phyloP scores from a whole-genome alignment of 768 basidiomycete species.

The Boletellus ananas region DNA sequence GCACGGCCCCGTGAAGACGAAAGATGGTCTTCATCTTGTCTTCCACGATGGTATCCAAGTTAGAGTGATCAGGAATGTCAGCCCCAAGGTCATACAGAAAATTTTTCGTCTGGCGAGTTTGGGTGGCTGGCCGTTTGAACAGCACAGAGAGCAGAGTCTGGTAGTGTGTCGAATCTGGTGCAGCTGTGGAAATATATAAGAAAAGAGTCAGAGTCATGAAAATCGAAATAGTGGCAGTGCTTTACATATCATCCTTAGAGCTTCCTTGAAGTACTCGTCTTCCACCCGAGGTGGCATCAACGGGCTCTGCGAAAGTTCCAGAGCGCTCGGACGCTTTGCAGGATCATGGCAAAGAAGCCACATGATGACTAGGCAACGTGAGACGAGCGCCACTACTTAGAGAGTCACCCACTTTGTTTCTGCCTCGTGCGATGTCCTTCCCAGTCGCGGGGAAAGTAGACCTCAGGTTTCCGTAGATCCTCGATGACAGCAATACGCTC shows the following conservation, averaged over 20 bases:
- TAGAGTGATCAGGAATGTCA: slow-evolving; percentile 64
- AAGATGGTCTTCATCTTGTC: slow-evolving; percentile 77
- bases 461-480: slow-evolving; percentile 64
- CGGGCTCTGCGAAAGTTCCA: slow-evolving; percentile 78
- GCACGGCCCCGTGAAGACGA: slow-evolving; percentile 84
- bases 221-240: slow-evolving; percentile 15
- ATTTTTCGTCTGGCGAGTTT: slow-evolving; percentile 56
- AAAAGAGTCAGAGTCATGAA: not conserved
- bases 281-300: slow-evolving; percentile 74
- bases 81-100: slow-evolving; percentile 73
- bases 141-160: slow-evolving; percentile 73
- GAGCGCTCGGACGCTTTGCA: slow-evolving; percentile 68
- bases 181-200: slow-evolving; percentile 40
- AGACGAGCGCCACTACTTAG: not conserved
- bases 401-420: slow-evolving; percentile 57
- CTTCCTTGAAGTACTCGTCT: slow-evolving; percentile 83
- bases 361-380: slow-evolving; percentile 57
- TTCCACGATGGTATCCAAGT: slow-evolving; percentile 70
- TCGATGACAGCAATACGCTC: slow-evolving; percentile 85
- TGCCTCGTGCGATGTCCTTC: slow-evolving; percentile 55
- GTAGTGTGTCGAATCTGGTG: slow-evolving; percentile 78
- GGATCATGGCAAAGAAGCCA: slow-evolving; percentile 83
- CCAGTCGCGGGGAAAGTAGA: slow-evolving; percentile 80
- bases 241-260: slow-evolving; percentile 68
- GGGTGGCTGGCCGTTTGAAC: slow-evolving; percentile 68